Evolutionary conservation across 106 monocot species (phyloP), one percentile per base, ranked within the genome.

Genomic region (Narthecium ossifragum): DNA sequence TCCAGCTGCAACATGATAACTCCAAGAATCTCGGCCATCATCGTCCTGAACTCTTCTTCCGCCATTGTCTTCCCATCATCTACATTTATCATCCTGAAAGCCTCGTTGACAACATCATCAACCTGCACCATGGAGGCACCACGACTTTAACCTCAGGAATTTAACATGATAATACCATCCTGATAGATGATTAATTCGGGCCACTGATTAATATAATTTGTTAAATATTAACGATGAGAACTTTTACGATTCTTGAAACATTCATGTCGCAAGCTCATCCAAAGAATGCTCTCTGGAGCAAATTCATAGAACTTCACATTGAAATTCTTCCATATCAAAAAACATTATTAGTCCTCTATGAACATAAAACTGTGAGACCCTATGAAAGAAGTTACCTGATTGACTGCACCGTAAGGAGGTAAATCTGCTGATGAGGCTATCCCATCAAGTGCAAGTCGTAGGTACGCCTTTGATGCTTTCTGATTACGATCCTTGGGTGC

Each of bases 31-130:
- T 79, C 81, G 1, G 41, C 73, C 62, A 88, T 52, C 9, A 47
- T 27, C 55, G 81, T 78, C 79, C 81, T 81, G 74, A 85, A 88
- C 73, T 78, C 84, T 4, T 67, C 78, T 59, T 85, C 78, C 4
- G 76, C 63, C 29, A 77, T 34, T 0, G 27, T 34, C 27, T 64
- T 76, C 20, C 81, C 81, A 28, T 88, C 84, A 30, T 75, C 81
- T 15, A 71, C 66, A 17, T 60, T 54, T 29, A 81, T 70, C 68
- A 57, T 73, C 60, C 58, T 78, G 28, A 82, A 47, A 0, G 73
- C 70, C 18, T 88, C 88, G 8, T 85, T 66, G 26, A 93, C 53
- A 8, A 85, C 56, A 11, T 17, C 76, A 69, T 93, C 88, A 0
- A 93, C 68, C 92, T 93, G 76, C 31, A 23, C 21, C 39, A 29